Base-by-base conservation (phyloP, 768 basidiomycete genomes). In the Boletales sp. region DNA sequence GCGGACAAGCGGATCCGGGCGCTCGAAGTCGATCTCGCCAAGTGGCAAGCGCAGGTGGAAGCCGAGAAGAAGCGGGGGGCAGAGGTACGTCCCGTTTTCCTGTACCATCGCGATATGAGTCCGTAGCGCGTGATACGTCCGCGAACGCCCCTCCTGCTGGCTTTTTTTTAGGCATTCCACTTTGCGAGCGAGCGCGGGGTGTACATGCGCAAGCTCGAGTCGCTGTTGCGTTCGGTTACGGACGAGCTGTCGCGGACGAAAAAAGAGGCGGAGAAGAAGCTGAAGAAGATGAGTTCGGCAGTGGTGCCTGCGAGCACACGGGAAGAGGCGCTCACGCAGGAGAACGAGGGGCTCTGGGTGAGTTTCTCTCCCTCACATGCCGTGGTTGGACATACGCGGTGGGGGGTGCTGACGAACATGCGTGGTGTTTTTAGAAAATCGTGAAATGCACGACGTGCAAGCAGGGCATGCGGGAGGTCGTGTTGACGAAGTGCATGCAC, bases 361-460 rank as follows among this genome's bases (percentile, higher is more conserved):
- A 38, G 77, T 56, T n/a, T n/a, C n/a, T n/a, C n/a, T n/a, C n/a
- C n/a, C n/a, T n/a, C n/a, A n/a, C n/a, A n/a, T n/a, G n/a, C n/a
- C n/a, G n/a, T n/a, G n/a, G n/a, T n/a, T n/a, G n/a, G n/a, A n/a
- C n/a, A n/a, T n/a, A n/a, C n/a, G n/a, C n/a, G n/a, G n/a, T n/a
- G n/a, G n/a, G n/a, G n/a, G n/a, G n/a, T n/a, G n/a, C n/a, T n/a
- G n/a, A n/a, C n/a, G n/a, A n/a, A n/a, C n/a, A n/a, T n/a, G 24
- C 5, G 24, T 24, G 24, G 24, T 24, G 24, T 24, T 24, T 24
- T 24, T 27, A 40, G 94, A 78, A 77, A 65, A 73, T 97, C 36
- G 78, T 97, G 30, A 84, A 89, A 63, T 98, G 95, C 65, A 89
- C 90, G 12, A 93, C 88, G 6, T 98, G 95, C 71, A 81, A 81